These are phyloP conservation scores for Leptodermis oblonga DNA, from an alignment of 257 asterid species.

Conservation along the genomic window DNA sequence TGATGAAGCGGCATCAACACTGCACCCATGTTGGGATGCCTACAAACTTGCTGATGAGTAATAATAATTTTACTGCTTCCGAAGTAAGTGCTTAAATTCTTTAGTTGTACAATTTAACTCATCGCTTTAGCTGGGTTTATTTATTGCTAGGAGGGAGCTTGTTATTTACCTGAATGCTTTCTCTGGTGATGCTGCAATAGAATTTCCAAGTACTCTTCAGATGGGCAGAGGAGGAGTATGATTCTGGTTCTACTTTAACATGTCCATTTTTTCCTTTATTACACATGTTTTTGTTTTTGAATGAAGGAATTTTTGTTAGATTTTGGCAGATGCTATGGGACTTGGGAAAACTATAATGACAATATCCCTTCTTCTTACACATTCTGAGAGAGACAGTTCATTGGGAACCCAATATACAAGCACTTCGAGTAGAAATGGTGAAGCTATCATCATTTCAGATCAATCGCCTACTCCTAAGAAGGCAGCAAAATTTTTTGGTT, in stretches of 20 bases:
- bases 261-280: constrained; percentile 9
- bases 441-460: constrained; percentile 35
- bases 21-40: constrained; percentile 98
- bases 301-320: constrained; percentile 42
- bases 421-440: constrained; percentile 40
- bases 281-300: constrained; percentile 24
- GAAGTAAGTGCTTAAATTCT: constrained; percentile 14
- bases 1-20: constrained; percentile 68
- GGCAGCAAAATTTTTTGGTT: constrained; percentile 47
- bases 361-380: constrained; percentile 76
- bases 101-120: constrained; percentile 13
- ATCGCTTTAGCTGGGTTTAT: constrained; percentile 14
- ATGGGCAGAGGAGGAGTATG: constrained; percentile 99
- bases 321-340: constrained; percentile 98
- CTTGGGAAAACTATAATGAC: constrained; percentile 98
- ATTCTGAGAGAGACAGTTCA: constrained; percentile 58
- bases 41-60: constrained; percentile 75
- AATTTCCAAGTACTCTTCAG: constrained; percentile 92
- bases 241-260: constrained; percentile 24
- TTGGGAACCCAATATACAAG: constrained; percentile 37
- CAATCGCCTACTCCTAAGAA: constrained; percentile 51
- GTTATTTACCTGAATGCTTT: constrained; percentile 76
- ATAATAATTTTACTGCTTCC: constrained; percentile 4
- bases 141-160: constrained; percentile 62
- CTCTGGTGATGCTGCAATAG: constrained; percentile 86